Percentiles rank a stretch among this genome's conserved stretches.
phyloP scores from a whole-genome alignment of 2,329 filamentous ascomycete species.

The Myriangium duriaei region DNA sequence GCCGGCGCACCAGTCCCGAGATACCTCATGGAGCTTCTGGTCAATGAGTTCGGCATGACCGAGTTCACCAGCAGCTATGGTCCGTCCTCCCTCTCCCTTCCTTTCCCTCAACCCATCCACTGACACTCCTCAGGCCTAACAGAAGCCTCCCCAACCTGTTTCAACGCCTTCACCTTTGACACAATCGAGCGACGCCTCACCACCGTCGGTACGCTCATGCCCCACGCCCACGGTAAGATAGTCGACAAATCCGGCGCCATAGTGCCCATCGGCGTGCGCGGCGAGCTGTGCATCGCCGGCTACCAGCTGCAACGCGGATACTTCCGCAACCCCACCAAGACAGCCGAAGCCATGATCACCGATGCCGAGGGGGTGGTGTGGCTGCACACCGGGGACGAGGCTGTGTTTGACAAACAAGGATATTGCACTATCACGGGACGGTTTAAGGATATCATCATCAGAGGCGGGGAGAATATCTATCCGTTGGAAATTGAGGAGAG shows the following conservation, averaged over 20 bases:
- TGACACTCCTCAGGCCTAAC: slow-evolving; percentile 60
- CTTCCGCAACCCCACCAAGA: slow-evolving; percentile 60
- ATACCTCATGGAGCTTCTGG: slow-evolving; percentile 60
- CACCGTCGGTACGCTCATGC: slow-evolving; percentile 65
- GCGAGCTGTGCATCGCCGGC: slow-evolving; percentile 66
- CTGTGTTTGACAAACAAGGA: slow-evolving; percentile 32
- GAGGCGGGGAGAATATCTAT: slow-evolving; percentile 55
- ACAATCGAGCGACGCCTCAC: slow-evolving; percentile 52
- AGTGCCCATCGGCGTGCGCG: slow-evolving; percentile 53
- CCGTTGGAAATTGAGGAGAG: slow-evolving; percentile 22
- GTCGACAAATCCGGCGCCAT: slow-evolving; percentile 54
- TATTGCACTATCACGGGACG: slow-evolving; percentile 26
- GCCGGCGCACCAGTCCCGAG: slow-evolving; percentile 66
- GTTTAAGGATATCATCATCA: slow-evolving; percentile 22
- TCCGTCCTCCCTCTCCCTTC: neutral
- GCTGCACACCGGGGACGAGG: slow-evolving; percentile 53
- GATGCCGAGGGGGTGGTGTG: slow-evolving; percentile 49
- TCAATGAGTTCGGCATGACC: slow-evolving; percentile 59
- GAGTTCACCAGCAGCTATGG: slow-evolving; percentile 47
- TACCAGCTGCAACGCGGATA: slow-evolving; percentile 60
- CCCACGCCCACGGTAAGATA: slow-evolving; percentile 63
- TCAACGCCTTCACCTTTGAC: slow-evolving; percentile 67
- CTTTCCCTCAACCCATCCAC: neutral
- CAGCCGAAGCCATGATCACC: slow-evolving; percentile 55
- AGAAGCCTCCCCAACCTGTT: slow-evolving; percentile 67